phyloP scores from a whole-genome alignment of 1,284 basidiomycete species.

The Leccinum pachyderme region DNA sequence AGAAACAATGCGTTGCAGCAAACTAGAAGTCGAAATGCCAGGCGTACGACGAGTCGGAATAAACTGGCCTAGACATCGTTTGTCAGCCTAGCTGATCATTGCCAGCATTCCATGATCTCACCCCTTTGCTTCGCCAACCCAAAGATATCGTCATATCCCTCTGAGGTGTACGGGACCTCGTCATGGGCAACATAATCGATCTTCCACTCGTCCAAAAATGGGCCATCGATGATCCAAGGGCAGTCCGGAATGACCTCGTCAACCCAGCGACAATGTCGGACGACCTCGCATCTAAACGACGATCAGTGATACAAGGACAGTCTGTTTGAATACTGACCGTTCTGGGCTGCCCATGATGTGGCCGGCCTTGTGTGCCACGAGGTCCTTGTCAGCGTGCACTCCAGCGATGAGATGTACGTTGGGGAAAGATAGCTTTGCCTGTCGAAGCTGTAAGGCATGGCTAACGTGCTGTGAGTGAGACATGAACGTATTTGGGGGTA shows the following conservation, averaged over 20 bases:
- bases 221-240: slow-evolving; percentile 88
- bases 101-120: slow-evolving; percentile 28
- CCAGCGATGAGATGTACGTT: slow-evolving; percentile 88
- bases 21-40: slow-evolving; percentile 90
- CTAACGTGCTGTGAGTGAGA: slow-evolving; percentile 39
- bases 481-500: slow-evolving; percentile 3
- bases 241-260: slow-evolving; percentile 94
- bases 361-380: slow-evolving; percentile 72
- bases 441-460: slow-evolving; percentile 90
- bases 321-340: slow-evolving; percentile 46
- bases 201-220: slow-evolving; percentile 78
- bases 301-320: slow-evolving; percentile 15
- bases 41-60: slow-evolving; percentile 94
- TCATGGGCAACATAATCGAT: slow-evolving; percentile 99
- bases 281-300: slow-evolving; percentile 68
- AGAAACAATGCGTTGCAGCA: slow-evolving; percentile 86
- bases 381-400: slow-evolving; percentile 83
- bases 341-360: slow-evolving; percentile 88
- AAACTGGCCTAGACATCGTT: slow-evolving; percentile 73
- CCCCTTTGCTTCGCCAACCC: slow-evolving; percentile 79
- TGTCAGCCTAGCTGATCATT: slow-evolving; percentile 3
- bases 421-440: slow-evolving; percentile 92
- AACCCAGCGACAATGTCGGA: slow-evolving; percentile 94
- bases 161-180: slow-evolving; percentile 78
- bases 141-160: slow-evolving; percentile 85